These are phyloP conservation scores for Phytophthora pisi DNA, from an alignment of 352 stramenopile genomes.

Conservation along the genomic window DNA sequence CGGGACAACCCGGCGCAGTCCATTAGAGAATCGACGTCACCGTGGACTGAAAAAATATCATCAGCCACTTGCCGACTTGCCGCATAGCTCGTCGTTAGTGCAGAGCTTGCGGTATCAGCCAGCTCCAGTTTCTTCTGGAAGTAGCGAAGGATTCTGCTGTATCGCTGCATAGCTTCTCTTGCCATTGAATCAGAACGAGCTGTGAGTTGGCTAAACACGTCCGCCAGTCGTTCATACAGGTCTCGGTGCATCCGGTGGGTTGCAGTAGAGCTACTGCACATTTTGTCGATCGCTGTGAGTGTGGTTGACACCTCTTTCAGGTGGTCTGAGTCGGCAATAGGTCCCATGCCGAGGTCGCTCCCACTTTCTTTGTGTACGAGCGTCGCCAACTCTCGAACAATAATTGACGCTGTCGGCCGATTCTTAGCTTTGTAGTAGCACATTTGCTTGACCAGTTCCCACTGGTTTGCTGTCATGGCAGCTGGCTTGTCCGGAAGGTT, in stretches of 20 bases:
- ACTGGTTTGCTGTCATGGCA: slow-evolving; percentile 1
- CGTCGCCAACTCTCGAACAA: slow-evolving; percentile 19
- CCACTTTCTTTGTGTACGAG: neutral
- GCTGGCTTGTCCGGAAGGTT: slow-evolving; percentile 1
- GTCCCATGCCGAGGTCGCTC: neutral
- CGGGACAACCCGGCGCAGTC: neutral
- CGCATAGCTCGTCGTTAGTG: neutral
- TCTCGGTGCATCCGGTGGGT: neutral
- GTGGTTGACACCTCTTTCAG: neutral
- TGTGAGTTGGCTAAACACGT: slow-evolving; percentile 2
- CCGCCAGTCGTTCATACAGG: slow-evolving; percentile 4
- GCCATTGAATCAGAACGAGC: neutral
- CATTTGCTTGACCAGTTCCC: slow-evolving; percentile 11
- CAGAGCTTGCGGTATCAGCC: neutral
- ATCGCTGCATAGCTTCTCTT: slow-evolving; percentile 1
- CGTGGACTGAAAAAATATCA: neutral
- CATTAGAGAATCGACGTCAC: slow-evolving; percentile 7
- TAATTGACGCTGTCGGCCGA: slow-evolving; percentile 1
- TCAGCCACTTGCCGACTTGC: slow-evolving; percentile 12
- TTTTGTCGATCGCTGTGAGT: neutral
- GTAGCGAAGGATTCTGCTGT: neutral
- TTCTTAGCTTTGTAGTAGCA: slow-evolving; percentile 1
- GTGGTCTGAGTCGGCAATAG: neutral
- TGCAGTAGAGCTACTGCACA: neutral
- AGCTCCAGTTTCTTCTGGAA: slow-evolving; percentile 3